Base-by-base conservation (phyloP, 2,329 filamentous ascomycete genomes). In the Mollisia scopiformis region DNA sequence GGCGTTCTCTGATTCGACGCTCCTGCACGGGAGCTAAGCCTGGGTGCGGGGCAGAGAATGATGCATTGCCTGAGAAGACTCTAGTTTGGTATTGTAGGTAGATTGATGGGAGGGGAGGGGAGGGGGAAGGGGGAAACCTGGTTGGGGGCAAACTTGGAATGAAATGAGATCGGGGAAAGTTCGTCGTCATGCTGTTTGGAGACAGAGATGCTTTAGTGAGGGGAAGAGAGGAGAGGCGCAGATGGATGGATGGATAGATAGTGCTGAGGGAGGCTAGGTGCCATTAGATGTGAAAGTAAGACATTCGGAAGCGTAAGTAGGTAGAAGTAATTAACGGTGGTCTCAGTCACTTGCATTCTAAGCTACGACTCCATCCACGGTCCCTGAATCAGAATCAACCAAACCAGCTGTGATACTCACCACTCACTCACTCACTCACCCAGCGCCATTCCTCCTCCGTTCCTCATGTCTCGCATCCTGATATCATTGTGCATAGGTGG, bases 401-500 rank as follows among this genome's bases (percentile, higher is more conserved):
- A n/a, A n/a, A n/a, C n/a, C n/a, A n/a, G 23, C 25, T 28, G 23
- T 47, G 43, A 13, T 27, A 47, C 43, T 10, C 14, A 23, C 43
- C 28, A 13, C 25, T 27, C 23, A 47, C 25, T 21, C 43, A 16
- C 5, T 43, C 39, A 16, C 23, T 43, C 23, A n/a, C n/a, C n/a
- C n/a, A n/a, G n/a, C 4, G 31, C 31, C 31, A 13, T 14, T 33
- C 13, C 30, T 6, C 6, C 30, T 6, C 30, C 30, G 30, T 6
- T 27, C 21, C 11, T 25, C 52, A 41, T 43, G 28, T 35, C 49
- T 52, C 31, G 3, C 11, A 6, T 3, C 30, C 51, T 39, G 51
- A 54, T 35, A 54, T 55, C 52, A 55, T 43, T 19, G 35, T 55
- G 52, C 52, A 55, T 43, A n/a, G 16, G 35, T 31, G 35, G 52